Percentiles rank a stretch among this genome's conserved stretches.
These are phyloP conservation scores for Picea sitchensis DNA, from an alignment of 75 land plant genomes.

Conservation along the genomic window DNA sequence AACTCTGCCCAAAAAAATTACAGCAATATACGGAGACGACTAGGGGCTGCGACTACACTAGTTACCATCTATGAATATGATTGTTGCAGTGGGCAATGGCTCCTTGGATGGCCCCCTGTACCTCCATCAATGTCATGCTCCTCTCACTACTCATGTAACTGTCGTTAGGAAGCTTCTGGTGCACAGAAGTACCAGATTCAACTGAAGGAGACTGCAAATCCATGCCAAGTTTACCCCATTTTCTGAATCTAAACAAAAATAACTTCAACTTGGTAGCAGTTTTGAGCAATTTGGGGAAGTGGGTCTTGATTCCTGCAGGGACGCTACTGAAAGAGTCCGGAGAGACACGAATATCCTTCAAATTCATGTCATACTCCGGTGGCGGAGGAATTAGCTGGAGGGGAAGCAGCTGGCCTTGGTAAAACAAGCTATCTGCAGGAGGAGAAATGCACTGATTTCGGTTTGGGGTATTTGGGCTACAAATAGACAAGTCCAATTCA, in stretches of 20 bases:
- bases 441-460: slow-evolving; percentile 16
- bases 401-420: slow-evolving; percentile 43
- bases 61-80: neutral
- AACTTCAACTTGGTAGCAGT: slow-evolving; percentile 55
- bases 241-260: slow-evolving; percentile 38
- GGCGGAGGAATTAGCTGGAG: slow-evolving; percentile 15
- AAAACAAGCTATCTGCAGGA: slow-evolving; percentile 31
- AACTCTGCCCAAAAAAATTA: too few species aligned
- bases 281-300: slow-evolving; percentile 32
- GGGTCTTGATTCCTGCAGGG: slow-evolving; percentile 11
- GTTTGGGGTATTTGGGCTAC: slow-evolving; percentile 11
- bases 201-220: neutral
- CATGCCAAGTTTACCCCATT: slow-evolving; percentile 16
- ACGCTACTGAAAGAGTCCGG: too few species aligned
- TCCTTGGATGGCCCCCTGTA: slow-evolving; percentile 33
- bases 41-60: neutral
- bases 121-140: slow-evolving; percentile 14
- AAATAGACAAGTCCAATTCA: slow-evolving; percentile 28
- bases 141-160: neutral
- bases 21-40: too few species aligned
- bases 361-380: neutral
- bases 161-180: neutral
- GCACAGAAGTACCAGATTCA: neutral
- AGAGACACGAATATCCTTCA: too few species aligned
- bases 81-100: slow-evolving; percentile 40